phyloP scores from a whole-genome alignment of 2,329 filamentous ascomycete species.

The Penicillium sp. region DNA sequence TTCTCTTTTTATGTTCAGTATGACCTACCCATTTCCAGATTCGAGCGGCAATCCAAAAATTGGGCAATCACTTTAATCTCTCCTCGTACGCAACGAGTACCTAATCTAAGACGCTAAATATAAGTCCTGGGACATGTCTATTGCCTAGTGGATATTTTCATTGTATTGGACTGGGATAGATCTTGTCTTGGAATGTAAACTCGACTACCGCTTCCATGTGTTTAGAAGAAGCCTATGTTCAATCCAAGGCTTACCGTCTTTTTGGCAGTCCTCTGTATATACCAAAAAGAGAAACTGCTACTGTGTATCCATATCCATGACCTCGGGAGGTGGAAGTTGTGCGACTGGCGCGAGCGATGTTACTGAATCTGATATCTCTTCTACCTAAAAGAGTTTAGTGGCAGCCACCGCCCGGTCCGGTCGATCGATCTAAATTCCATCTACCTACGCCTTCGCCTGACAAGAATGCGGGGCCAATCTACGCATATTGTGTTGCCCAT shows the following conservation, averaged over 20 bases:
- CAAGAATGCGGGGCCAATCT: not conserved
- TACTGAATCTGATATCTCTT: not conserved
- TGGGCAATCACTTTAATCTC: conserved; percentile 22
- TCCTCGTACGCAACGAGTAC: not conserved
- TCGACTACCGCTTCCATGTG: too few relatives aligned
- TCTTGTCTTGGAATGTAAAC: conserved; percentile 6
- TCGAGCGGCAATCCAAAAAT: conserved; percentile 33
- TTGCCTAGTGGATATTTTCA: conserved; percentile 1
- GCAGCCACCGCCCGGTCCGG: not conserved
- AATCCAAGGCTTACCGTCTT: too few relatives aligned
- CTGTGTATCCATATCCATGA: too few relatives aligned
- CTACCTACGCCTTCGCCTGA: not conserved
- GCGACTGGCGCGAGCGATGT: not conserved
- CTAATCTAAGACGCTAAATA: conserved; percentile 4
- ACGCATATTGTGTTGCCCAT: too few relatives aligned
- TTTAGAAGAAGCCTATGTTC: too few relatives aligned
- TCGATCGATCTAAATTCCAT: not conserved
- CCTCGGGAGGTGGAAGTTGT: not conserved
- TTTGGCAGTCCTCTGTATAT: not conserved
- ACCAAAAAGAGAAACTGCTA: not conserved
- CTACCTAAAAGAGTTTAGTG: not conserved
- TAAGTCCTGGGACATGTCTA: not conserved
- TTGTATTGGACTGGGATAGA: conserved; percentile 3
- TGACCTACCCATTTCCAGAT: conserved; percentile 35
- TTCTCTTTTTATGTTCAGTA: conserved; percentile 38